A percentile compares a stretch with the other conserved stretches of the same genome.
Evolutionary conservation across 2,329 filamentous ascomycete species (phyloP).

Genomic region (Fusarium bactridioides): DNA sequence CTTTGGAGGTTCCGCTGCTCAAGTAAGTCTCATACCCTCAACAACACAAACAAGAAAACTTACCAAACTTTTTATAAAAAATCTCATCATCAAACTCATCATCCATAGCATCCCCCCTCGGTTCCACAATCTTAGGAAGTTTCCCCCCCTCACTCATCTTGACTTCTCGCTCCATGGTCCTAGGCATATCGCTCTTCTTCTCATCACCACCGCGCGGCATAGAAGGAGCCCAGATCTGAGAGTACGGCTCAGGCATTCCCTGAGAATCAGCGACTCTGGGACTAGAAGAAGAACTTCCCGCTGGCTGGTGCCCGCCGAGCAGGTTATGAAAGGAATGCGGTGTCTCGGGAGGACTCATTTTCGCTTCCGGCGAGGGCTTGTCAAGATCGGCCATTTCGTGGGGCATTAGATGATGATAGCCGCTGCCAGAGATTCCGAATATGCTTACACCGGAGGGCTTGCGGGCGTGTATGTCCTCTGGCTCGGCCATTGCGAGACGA

Average conservation of each 20-base stretch:
- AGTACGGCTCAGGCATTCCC: constrained; percentile 26
- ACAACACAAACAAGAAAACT: background rate
- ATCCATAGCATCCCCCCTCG: constrained; percentile 22
- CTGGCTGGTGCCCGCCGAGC: constrained; percentile 10
- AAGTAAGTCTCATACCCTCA: background rate
- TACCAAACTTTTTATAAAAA: constrained; percentile 46
- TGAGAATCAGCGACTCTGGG: constrained; percentile 7
- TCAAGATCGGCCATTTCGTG: constrained; percentile 35
- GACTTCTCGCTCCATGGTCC: background rate
- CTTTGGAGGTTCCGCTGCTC: constrained; percentile 42
- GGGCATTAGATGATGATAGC: constrained; percentile 35
- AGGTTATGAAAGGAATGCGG: constrained; percentile 33
- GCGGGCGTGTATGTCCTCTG: constrained; percentile 8
- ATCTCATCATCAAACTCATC: constrained; percentile 43
- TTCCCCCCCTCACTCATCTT: background rate
- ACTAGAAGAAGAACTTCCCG: constrained; percentile 19
- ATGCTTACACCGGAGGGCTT: constrained; percentile 23
- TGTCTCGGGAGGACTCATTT: constrained; percentile 29
- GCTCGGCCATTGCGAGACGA: constrained; percentile 24
- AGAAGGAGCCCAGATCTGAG: constrained; percentile 35
- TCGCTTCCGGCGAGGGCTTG: constrained; percentile 23
- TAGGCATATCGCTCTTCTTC: constrained; percentile 12
- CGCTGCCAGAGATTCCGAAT: constrained; percentile 30
- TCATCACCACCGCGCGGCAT: constrained; percentile 19
- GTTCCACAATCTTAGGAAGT: constrained; percentile 18